These are phyloP conservation scores for Strigomonas culicis DNA, from an alignment of 208 protist species.

Conservation along the genomic window DNA sequence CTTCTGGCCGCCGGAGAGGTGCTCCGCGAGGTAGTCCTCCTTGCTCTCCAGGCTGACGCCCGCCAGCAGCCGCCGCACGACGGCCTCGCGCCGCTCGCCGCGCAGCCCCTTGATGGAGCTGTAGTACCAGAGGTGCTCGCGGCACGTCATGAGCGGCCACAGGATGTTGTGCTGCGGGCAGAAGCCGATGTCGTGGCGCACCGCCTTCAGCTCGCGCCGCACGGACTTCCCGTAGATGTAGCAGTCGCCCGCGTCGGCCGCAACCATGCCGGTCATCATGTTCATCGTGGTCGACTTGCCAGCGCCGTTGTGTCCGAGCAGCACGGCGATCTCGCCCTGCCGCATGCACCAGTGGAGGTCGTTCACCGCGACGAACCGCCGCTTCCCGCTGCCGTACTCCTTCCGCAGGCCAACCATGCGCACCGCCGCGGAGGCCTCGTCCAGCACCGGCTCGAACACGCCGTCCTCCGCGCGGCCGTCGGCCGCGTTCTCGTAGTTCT, in stretches of 20 bases:
- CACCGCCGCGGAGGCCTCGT: conserved; percentile 26
- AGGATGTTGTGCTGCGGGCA: conserved; percentile 95
- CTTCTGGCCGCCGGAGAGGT: conserved; percentile 83
- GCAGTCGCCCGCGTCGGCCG: conserved; percentile 61
- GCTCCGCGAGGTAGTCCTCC: conserved; percentile 19
- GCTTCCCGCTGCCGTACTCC: conserved; percentile 25
- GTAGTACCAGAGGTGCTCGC: conserved; percentile 92
- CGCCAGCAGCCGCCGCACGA: conserved; percentile 31
- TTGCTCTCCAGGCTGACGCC: conserved; percentile 50
- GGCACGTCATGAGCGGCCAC: conserved; percentile 84
- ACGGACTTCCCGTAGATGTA: conserved; percentile 67
- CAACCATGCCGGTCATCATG: conserved; percentile 80
- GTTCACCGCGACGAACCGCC: conserved; percentile 57
- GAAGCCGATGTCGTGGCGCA: conserved; percentile 79
- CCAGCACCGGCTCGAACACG: conserved; percentile 22
- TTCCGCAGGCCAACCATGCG: conserved; percentile 26
- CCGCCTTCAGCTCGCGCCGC: conserved; percentile 27
- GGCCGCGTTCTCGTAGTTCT: conserved; percentile 16
- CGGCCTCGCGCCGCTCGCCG: conserved; percentile 18
- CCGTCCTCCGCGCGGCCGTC: conserved; percentile 22
- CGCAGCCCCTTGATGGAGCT: conserved; percentile 79
- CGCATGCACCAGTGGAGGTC: conserved; percentile 44
- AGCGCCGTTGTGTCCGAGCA: conserved; percentile 69
- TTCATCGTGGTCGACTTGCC: conserved; percentile 77
- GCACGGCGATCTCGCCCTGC: conserved; percentile 53